Base-by-base conservation (phyloP, 768 basidiomycete genomes). In the Macrolepiota albuminosa region DNA sequence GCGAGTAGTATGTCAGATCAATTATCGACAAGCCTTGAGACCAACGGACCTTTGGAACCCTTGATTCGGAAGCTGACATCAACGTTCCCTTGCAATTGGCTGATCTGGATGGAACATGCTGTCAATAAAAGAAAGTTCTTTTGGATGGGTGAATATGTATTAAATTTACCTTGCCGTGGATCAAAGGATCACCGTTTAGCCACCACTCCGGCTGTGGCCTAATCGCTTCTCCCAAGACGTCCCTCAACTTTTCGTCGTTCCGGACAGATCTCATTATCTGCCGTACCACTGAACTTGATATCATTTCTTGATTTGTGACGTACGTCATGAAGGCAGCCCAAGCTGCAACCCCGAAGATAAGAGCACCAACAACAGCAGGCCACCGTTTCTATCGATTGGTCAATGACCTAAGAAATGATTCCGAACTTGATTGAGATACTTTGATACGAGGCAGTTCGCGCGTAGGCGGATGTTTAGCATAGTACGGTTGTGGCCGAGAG, bases 41-140 rank as follows among this genome's bases (percentile, higher is more conserved):
- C 58, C 6, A 46, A 48, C 26, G 4, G n/a, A 85, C 90, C 83
- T 75, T 79, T 84, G 46, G 88, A 84, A 2, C 90, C 90, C 65
- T 84, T 87, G 39, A 93, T 73, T 58, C 88, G 81, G 71, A 90
- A 89, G 67, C 86, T 87, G 54, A 93, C 76, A 65, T 92, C 90
- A 21, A 91, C 84, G 60, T 87, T 87, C 7, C 90, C 90, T 68
- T 87, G 85, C 46, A 89, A 73, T 63, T 89, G 83, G 57, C 85
- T 86, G 46, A 91, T 84, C 90, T 91, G 56, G 37, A 50, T 31
- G 47, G 33, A 54, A 59, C 43, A 52, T 21, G 21, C 29, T 16
- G 34, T 42, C 34, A 52, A 36, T 24, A 40, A 24, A 51, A 31
- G 39, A 34, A 47, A 43, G 29, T 33, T 56, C 26, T 33, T 50